Conservation (phyloP, 352 stramenopile species). For the Globisporangium parvum region DNA sequence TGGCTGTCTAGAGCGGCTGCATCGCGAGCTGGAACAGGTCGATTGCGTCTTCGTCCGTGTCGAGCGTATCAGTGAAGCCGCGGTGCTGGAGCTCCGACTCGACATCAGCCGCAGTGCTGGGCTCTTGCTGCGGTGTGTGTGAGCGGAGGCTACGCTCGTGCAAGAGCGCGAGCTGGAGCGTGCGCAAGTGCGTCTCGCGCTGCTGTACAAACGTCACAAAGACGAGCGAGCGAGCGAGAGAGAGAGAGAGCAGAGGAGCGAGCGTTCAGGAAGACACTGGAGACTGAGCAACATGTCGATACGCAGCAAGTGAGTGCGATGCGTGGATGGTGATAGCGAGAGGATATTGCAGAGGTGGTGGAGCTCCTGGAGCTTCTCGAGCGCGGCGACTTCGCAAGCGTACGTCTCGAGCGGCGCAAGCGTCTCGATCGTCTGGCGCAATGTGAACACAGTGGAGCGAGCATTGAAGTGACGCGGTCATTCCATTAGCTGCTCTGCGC, state of each 20-base stretch:
- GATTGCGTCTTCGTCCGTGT: slow-evolving; percentile 4
- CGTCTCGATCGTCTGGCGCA: slow-evolving; percentile 21
- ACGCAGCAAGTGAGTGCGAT: background rate
- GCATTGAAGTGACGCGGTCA: no score
- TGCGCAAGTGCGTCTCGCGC: slow-evolving; percentile 51
- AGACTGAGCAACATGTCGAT: background rate
- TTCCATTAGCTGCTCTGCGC: no score
- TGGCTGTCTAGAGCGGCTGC: slow-evolving; percentile 5
- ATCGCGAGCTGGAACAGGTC: slow-evolving; percentile 14
- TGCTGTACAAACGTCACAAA: slow-evolving; percentile 25
- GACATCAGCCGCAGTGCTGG: no score
- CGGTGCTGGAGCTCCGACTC: no score
- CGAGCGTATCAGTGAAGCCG: no score
- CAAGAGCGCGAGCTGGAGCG: slow-evolving; percentile 46
- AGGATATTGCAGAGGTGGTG: slow-evolving; percentile 71
- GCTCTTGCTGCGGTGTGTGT: background rate
- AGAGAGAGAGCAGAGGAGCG: slow-evolving; percentile 3
- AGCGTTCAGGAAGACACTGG: background rate
- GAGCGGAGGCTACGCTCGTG: slow-evolving; percentile 19
- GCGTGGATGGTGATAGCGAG: background rate
- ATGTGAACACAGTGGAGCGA: no score
- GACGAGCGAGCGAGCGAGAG: background rate
- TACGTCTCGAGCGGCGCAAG: slow-evolving; percentile 26
- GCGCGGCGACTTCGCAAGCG: slow-evolving; percentile 25
- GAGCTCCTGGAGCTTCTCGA: slow-evolving; percentile 45